Evolutionary conservation across 306 rosid species (phyloP).

Genomic region (Potentilla sterilis): DNA sequence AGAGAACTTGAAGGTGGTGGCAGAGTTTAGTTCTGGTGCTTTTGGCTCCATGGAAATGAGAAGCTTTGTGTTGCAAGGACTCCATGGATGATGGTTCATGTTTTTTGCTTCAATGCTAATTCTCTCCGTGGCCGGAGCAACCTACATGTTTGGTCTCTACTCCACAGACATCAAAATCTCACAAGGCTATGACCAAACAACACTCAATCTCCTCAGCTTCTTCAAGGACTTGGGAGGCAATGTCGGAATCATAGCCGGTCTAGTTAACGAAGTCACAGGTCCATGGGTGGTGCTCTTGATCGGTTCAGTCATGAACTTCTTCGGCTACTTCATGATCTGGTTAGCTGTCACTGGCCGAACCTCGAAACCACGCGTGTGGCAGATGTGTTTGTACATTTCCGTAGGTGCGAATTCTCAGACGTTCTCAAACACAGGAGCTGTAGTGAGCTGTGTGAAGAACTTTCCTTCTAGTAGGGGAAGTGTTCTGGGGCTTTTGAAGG

Average conservation of each 20-base stretch:
- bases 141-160: conserved; percentile 62
- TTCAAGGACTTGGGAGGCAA: conserved; percentile 74
- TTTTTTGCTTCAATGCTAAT: conserved; percentile 57
- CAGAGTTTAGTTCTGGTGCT: conserved; percentile 10
- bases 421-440: conserved; percentile 58
- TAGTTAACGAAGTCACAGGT: conserved; percentile 57
- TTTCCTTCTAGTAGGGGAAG: conserved; percentile 68
- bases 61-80: conserved; percentile 27
- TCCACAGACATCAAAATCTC: conserved; percentile 51
- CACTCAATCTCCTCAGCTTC: conserved; percentile 72
- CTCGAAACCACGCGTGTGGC: conserved; percentile 57
- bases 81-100: conserved; percentile 72
- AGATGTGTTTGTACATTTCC: conserved; percentile 72
- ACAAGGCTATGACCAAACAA: conserved; percentile 67
- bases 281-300: conserved; percentile 59
- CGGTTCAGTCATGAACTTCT: conserved; percentile 63
- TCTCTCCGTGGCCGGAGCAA: conserved; percentile 64
- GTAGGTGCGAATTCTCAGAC: conserved; percentile 69
- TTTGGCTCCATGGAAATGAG: conserved; percentile 19
- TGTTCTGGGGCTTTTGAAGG: conserved; percentile 64
- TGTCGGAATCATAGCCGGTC: conserved; percentile 53
- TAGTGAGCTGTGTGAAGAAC: conserved; percentile 58
- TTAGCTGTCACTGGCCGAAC: conserved; percentile 47
- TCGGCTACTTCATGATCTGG: conserved; percentile 82
- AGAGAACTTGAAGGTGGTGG: conserved; percentile 16